Evolutionary conservation across 805 yeast genomes (phyloP).

Genomic region (Nakazawaea sp.): DNA sequence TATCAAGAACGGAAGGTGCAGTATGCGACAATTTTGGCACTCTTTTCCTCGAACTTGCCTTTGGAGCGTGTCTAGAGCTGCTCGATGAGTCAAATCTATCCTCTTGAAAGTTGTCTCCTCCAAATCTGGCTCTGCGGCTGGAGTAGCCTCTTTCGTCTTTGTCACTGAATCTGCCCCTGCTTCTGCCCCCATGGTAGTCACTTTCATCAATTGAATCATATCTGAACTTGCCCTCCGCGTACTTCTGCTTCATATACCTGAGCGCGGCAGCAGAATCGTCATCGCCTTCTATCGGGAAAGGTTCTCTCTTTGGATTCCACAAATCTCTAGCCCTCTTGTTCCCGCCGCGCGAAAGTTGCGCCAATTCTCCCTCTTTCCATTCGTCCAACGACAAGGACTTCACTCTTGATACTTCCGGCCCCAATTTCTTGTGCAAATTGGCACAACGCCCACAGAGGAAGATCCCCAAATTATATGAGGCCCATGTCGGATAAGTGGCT

Average conservation of each 20-base stretch:
- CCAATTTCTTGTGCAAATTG: constrained; percentile 63
- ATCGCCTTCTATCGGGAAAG: constrained; percentile 73
- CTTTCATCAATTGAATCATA: constrained; percentile 27
- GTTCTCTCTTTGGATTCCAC: constrained; percentile 66
- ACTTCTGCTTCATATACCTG: constrained; percentile 59
- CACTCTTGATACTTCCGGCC: constrained; percentile 54
- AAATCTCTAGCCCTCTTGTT: constrained; percentile 50
- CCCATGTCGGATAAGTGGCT: constrained; percentile 55
- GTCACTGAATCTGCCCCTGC: constrained; percentile 17
- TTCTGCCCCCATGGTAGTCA: constrained; percentile 27
- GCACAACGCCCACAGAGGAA: constrained; percentile 85
- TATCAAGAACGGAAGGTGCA: constrained; percentile 46
- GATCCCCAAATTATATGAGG: constrained; percentile 47
- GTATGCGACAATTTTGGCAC: constrained; percentile 32
- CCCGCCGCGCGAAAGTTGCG: constrained; percentile 38
- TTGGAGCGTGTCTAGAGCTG: background rate
- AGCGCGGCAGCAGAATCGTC: constrained; percentile 57
- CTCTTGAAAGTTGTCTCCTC: background rate
- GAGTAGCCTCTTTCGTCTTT: constrained; percentile 17
- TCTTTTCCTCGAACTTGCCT: background rate
- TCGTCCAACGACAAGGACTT: constrained; percentile 68
- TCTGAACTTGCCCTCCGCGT: constrained; percentile 54
- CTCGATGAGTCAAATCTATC: constrained; percentile 5
- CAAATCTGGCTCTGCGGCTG: background rate
- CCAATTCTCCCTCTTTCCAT: constrained; percentile 58